phyloP scores from a whole-genome alignment of 2,329 filamentous ascomycete genomes.

The Neophaeococcomyces aloes region DNA sequence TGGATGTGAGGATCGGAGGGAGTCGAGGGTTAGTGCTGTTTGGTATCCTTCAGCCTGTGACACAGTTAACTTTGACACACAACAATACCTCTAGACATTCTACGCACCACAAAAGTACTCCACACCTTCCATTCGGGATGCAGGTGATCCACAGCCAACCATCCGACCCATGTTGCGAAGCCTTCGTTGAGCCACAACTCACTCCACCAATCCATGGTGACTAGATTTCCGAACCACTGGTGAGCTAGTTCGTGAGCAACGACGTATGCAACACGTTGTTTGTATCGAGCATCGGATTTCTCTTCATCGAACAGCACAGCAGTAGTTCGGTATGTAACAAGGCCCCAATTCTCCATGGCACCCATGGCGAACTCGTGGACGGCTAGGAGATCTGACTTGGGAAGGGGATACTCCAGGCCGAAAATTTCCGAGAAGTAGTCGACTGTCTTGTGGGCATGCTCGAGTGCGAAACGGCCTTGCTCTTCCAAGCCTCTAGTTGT shows the following conservation, averaged over 20 bases:
- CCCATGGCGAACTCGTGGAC: constrained; percentile 81
- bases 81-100: constrained; percentile 43
- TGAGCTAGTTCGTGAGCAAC: constrained; percentile 96
- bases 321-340: constrained; percentile 92
- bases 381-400: constrained; percentile 81
- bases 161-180: constrained; percentile 97
- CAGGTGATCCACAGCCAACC: constrained; percentile 80
- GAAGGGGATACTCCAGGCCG: constrained; percentile 81
- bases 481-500: constrained; percentile 90
- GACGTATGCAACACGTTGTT: constrained; percentile 90
- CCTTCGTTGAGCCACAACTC: constrained; percentile 92
- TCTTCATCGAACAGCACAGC: constrained; percentile 93
- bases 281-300: constrained; percentile 79
- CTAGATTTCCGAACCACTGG: constrained; percentile 91
- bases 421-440: constrained; percentile 96
- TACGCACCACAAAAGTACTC: constrained; percentile 80
- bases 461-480: constrained; percentile 77
- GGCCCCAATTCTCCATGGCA: constrained; percentile 93
- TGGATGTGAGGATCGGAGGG: constrained; percentile 81
- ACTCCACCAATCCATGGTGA: constrained; percentile 92
- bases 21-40: constrained; percentile 79
- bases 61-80: constrained; percentile 29
- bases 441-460: constrained; percentile 85
- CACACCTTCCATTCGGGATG: constrained; percentile 97
- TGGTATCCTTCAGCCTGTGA: constrained; percentile 76